Base-by-base conservation (phyloP, 2,329 filamentous ascomycete genomes). In the Pezicula radicicola region DNA sequence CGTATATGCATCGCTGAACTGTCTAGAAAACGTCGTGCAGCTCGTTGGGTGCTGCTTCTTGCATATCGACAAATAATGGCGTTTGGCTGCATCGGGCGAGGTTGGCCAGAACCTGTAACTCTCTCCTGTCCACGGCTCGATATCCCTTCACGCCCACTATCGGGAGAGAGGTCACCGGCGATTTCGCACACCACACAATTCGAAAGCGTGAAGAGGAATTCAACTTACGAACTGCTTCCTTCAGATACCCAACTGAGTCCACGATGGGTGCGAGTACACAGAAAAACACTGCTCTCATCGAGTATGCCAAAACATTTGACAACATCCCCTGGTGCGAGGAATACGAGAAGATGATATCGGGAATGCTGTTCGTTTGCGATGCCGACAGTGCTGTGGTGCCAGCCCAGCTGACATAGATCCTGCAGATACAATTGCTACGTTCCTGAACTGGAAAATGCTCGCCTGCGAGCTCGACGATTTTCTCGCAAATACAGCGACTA, bases 321-420 rank as follows among this genome's bases (percentile, higher is more conserved):
- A 74, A 82, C 54, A 70, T 77, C 2, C 80, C 80, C 0, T 80
- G 76, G 72, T 77, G 78, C 53, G 81, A 84, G 7, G 77, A 84
- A 54, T 85, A 84, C 49, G 79, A 85, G 61, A 80, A 78, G 61
- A 85, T 85, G 80, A 79, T 85, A 45, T 84, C 80, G 0, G 81
- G 81, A 27, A 45, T 45, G 42, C 27, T 45, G 42, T 45, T 27
- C 21, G 42, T 45, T 12, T 27, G 12, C n/a, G 3, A 40, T 16
- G 13, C 27, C 42, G 37, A 40, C 19, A 15, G 19, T 40, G 19
- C 15, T 25, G 25, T 25, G 6, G 25, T 25, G 25, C 37, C 8
- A 9, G n/a, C 19, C 37, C 8, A 40, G 37, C n/a, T 16, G 6
- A 16, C 19, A 16, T 40, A 13, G n/a, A 16, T 40, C 12, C 9